These are phyloP conservation scores for Trifolium pratense DNA, from an alignment of 306 rosid genomes.

Conservation along the genomic window DNA sequence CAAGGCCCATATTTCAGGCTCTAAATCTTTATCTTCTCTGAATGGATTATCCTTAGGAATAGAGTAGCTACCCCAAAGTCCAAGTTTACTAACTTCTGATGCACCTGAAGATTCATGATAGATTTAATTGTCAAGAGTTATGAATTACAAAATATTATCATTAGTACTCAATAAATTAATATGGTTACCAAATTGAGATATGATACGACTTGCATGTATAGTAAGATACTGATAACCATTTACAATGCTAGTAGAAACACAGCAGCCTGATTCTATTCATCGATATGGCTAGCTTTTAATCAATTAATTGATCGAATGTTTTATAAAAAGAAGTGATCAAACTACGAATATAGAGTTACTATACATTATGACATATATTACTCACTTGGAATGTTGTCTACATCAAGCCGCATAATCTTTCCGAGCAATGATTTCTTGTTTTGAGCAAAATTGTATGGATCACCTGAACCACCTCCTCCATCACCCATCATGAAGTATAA, in stretches of 20 bases:
- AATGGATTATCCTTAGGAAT: slow-evolving; percentile 87
- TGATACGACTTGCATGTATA: no score
- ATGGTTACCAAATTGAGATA: no score
- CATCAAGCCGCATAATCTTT: slow-evolving; percentile 89
- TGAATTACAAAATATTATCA: slow-evolving; percentile 2
- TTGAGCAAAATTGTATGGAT: slow-evolving; percentile 87
- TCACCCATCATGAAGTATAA: slow-evolving; percentile 92
- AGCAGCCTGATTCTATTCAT: neutral
- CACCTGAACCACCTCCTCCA: slow-evolving; percentile 87
- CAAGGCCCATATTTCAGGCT: slow-evolving; percentile 88
- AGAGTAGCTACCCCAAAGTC: slow-evolving; percentile 92
- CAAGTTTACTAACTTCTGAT: slow-evolving; percentile 65
- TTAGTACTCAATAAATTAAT: neutral
- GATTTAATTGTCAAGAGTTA: slow-evolving; percentile 21
- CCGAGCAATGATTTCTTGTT: slow-evolving; percentile 98
- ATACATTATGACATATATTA: neutral
- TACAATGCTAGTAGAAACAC: neutral
- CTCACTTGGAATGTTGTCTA: slow-evolving; percentile 81
- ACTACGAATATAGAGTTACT: neutral
- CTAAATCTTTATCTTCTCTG: slow-evolving; percentile 61
- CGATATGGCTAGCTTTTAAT: neutral
- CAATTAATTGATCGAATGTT: slow-evolving; percentile 3
- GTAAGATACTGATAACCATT: no score
- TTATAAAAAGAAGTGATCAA: slow-evolving; percentile 12
- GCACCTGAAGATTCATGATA: slow-evolving; percentile 56